Evolutionary conservation across 2,329 filamentous ascomycete species (phyloP), one percentile per base, ranked within the genome.

Genomic region (Penicillium brevicompactum): DNA sequence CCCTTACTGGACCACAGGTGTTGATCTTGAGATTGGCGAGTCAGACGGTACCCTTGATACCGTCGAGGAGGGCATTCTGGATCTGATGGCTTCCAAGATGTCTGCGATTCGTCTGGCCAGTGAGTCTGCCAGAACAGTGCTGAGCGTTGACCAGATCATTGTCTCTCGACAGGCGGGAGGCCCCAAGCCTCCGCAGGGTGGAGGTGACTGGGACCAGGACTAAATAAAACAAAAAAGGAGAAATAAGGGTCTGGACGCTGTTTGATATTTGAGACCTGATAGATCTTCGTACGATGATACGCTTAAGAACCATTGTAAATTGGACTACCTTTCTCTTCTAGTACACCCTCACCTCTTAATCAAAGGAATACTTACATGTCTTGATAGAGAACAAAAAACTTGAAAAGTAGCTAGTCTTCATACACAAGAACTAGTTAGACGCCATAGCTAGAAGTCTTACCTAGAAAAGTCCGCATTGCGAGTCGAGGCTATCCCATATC

Each of bases 81-180:
- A 99, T 73, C 83, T 99, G 42, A 84, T 97, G 78, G 86, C 92
- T 58, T 87, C 89, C 63, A 99, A 99, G 84, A 88, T 87, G 71
- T 97, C 92, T 93, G 94, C 94, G 45, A 96, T 99, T 76, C 94
- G 94, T 80, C 83, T 99, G 62, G 95, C 94, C 37, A 97, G 93
- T 22, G 94, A 99, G 78, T 89, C 94, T 40, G 93, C 92, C 50
- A 85, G 94, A 68, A 99, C 94, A 46, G 89, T 99, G 30, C 81
- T 99, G 62, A 96, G 92, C 46, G 94, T 99, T 38, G 94, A 99
- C 77, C 95, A 99, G 80, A 99, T 99, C 71, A 99, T 99, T 72
- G 94, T 99, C 55, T 92, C 95, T 60, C 87, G 93, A 78, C 94
- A 97, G 80, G 94, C 95, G 46, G 94, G 94, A 71, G 94, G 94